These are phyloP conservation scores for Lentinula sp. DNA, from an alignment of 768 basidiomycete species.

Conservation along the genomic window DNA sequence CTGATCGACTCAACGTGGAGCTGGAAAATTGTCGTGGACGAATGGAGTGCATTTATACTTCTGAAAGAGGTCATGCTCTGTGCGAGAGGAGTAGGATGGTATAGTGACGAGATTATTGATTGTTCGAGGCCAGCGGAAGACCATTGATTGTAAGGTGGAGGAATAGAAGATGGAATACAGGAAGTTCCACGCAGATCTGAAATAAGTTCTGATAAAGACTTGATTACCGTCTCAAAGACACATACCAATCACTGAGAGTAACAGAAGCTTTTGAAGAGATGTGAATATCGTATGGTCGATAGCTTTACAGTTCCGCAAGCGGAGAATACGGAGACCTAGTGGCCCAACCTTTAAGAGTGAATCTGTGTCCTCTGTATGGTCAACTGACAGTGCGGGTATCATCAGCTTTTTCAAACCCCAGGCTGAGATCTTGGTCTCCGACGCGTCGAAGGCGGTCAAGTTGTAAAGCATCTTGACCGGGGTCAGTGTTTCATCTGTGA, in stretches of 20 bases:
- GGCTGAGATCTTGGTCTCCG: slow-evolving; percentile 42
- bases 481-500: slow-evolving; percentile 53
- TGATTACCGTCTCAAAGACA: slow-evolving; percentile 8
- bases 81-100: slow-evolving; percentile 1
- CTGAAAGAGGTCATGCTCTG: background rate
- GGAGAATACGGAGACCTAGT: slow-evolving; percentile 54
- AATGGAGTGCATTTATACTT: background rate
- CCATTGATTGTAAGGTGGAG: background rate
- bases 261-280: slow-evolving; percentile 40
- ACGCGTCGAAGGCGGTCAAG: slow-evolving; percentile 61
- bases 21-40: background rate
- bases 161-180: slow-evolving; percentile 8
- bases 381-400: slow-evolving; percentile 34
- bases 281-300: slow-evolving; percentile 39
- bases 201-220: background rate
- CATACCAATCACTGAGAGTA: slow-evolving; percentile 59
- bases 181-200: slow-evolving; percentile 24
- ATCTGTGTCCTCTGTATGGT: slow-evolving; percentile 19
- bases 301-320: slow-evolving; percentile 45
- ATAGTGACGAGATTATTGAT: background rate
- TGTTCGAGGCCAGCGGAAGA: background rate
- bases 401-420: slow-evolving; percentile 49
- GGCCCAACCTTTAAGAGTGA: slow-evolving; percentile 29
- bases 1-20: background rate
- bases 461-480: slow-evolving; percentile 45